phyloP scores from a whole-genome alignment of 345 rosid species.

The Rhodamnia argentea region DNA sequence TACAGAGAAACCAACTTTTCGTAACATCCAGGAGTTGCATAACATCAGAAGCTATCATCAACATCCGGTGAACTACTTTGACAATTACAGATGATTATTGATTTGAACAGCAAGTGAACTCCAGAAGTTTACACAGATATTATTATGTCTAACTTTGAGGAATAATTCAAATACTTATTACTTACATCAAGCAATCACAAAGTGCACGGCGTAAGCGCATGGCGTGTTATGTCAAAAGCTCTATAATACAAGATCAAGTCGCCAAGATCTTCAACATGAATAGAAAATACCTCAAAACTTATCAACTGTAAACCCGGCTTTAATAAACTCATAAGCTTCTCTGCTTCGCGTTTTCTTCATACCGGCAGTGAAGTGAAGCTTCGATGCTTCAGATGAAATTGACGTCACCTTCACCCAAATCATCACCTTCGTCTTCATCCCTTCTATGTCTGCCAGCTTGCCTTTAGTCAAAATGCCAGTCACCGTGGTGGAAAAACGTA shows the following conservation, averaged over 20 bases:
- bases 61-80: neutral
- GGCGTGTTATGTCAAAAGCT: neutral
- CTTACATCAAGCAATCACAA: neutral
- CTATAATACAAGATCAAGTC: neutral
- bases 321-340: slow-evolving; percentile 72
- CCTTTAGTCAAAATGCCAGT: slow-evolving; percentile 78
- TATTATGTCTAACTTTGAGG: neutral
- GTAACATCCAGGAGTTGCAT: neutral
- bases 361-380: slow-evolving; percentile 74
- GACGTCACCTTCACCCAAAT: slow-evolving; percentile 82
- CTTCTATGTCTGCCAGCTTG: slow-evolving; percentile 72
- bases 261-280: neutral
- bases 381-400: slow-evolving; percentile 55
- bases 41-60: neutral
- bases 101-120: neutral
- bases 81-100: neutral
- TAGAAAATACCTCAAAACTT: slow-evolving; percentile 38
- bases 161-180: neutral
- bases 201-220: neutral
- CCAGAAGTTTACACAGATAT: neutral
- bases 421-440: slow-evolving; percentile 83
- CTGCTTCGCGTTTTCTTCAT: slow-evolving; percentile 68
- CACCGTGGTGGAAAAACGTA: slow-evolving; percentile 59
- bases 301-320: slow-evolving; percentile 60
- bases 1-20: neutral